Base-by-base conservation (phyloP, 139 green algal genomes). In the Desmodesmus armatus region DNA sequence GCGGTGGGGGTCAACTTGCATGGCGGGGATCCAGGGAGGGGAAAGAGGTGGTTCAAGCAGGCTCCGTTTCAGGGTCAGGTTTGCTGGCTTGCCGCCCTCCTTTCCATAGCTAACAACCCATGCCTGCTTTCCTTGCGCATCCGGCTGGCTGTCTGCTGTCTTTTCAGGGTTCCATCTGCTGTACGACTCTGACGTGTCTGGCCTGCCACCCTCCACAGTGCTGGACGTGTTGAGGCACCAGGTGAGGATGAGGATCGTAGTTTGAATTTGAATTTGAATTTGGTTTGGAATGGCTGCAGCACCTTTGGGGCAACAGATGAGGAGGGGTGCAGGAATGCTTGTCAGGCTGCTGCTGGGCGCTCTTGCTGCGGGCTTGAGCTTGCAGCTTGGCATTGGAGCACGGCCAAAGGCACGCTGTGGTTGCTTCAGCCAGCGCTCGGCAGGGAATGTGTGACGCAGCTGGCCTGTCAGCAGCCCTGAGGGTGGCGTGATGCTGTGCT, bases 151-250 rank as follows among this genome's bases (percentile, higher is more conserved):
- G n/a, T n/a, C n/a, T n/a, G 33, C 19, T 76, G 6, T 41, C 3
- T 13, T n/a, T 31, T 27, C 79, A 87, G 80, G 63, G 11, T 89
- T 89, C 74, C 86, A 85, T 13, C 73, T 85, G 44, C 40, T 89
- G 65, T 82, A 82, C 67, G 63, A 73, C 41, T 17, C 33, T 35
- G 72, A 87, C 33, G 70, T 89, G 33, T 40, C 41, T 6, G 86
- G 86, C 6, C 65, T 89, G 49, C 86, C 86, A 11, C 62, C 86
- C 9, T 25, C 60, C n/a, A 75, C 35, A 31, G 72, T 89, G 65
- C 75, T 87, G 65, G 86, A 89, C 63, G 49, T 89, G 13, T 74
- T 89, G 25, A 41, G 29, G 2, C 80, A 87, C 72, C 79, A 71
- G 60, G 37, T 82, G 40, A 82, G 53, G 17, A 65, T 27, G 15